A percentile compares a stretch with the other conserved stretches of the same genome.
Evolutionary conservation across 768 basidiomycete species (phyloP).

Genomic region (Thelephora aurantiotincta): DNA sequence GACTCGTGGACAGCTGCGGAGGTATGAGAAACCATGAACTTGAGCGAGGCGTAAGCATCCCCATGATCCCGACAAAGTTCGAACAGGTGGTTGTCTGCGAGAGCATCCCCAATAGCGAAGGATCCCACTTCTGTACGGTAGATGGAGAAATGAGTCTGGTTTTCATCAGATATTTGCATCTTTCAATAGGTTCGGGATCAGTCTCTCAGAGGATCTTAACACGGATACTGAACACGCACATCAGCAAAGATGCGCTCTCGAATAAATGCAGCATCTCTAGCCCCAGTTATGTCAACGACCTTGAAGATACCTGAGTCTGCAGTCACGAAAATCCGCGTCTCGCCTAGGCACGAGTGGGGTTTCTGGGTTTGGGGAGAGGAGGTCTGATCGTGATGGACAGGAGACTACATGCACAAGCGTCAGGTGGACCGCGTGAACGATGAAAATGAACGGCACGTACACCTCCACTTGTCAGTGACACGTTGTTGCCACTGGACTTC

Average conservation of each 20-base stretch:
- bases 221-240: slow-evolving; percentile 25
- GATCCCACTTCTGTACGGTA: slow-evolving; percentile 82
- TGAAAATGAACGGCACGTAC: no score
- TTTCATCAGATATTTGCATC: slow-evolving; percentile 77
- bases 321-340: slow-evolving; percentile 51
- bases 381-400: slow-evolving; percentile 10
- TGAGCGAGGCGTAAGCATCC: slow-evolving; percentile 69
- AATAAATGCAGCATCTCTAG: slow-evolving; percentile 51
- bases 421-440: background rate
- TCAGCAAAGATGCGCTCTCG: slow-evolving; percentile 72
- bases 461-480: no score
- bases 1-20: slow-evolving; percentile 46
- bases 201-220: slow-evolving; percentile 2
- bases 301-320: slow-evolving; percentile 64
- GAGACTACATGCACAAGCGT: slow-evolving; percentile 13
- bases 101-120: slow-evolving; percentile 57
- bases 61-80: slow-evolving; percentile 58
- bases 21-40: slow-evolving; percentile 66
- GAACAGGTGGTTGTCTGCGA: slow-evolving; percentile 58
- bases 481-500: background rate
- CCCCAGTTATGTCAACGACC: slow-evolving; percentile 56
- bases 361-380: slow-evolving; percentile 7
- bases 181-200: slow-evolving; percentile 16
- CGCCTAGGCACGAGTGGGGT: slow-evolving; percentile 8
- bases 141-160: slow-evolving; percentile 62